These are phyloP conservation scores for Brassica cretica DNA, from an alignment of 345 rosid genomes.

Conservation along the genomic window DNA sequence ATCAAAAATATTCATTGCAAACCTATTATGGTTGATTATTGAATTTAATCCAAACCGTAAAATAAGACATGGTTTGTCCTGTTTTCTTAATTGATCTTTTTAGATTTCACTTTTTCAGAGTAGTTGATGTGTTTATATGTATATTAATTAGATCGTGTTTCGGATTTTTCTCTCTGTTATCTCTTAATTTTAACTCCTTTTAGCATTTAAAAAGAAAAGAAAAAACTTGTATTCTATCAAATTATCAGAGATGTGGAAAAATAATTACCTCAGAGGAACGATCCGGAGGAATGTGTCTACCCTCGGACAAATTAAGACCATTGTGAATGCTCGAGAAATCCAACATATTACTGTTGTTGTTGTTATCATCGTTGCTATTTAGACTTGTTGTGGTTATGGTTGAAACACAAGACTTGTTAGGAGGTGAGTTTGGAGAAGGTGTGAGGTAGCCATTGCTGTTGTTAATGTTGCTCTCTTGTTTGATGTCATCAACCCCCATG, in stretches of 20 bases:
- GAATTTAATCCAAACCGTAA: conserved; percentile 26
- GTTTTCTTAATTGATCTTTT: conserved; percentile 20
- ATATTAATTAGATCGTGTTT: neutral
- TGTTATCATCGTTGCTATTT: conserved; percentile 39
- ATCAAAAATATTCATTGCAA: neutral
- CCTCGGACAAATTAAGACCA: conserved; percentile 45
- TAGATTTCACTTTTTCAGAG: conserved; percentile 9
- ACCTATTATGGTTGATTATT: conserved; percentile 9
- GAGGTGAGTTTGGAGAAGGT: conserved; percentile 58
- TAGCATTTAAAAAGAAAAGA: neutral
- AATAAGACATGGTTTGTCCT: conserved; percentile 18
- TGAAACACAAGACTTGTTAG: conserved; percentile 63
- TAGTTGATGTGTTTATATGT: conserved; percentile 8
- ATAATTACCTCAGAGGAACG: conserved; percentile 70
- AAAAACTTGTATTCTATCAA: neutral
- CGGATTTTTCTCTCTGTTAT: neutral
- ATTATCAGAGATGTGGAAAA: neutral
- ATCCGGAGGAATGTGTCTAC: conserved; percentile 68
- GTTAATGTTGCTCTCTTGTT: conserved; percentile 63
- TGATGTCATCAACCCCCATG: conserved; percentile 44
- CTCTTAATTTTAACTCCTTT: neutral
- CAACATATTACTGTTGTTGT: conserved; percentile 45
- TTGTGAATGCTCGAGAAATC: conserved; percentile 59
- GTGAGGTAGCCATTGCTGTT: conserved; percentile 40
- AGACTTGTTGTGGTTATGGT: conserved; percentile 51